Conservation (phyloP, 805 yeast species). For the Candida fluviatilis region DNA sequence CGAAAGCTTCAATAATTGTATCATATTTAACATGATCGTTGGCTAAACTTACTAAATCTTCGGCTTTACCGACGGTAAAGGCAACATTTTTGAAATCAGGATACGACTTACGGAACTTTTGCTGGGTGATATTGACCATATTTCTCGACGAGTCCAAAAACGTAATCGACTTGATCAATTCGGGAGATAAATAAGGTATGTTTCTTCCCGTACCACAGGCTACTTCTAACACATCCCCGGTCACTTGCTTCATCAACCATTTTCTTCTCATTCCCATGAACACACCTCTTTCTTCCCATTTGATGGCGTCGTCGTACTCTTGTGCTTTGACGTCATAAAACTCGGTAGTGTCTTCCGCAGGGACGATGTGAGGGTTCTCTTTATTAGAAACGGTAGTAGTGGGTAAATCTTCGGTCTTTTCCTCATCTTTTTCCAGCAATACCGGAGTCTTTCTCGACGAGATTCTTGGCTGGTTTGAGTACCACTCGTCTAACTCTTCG, state of each 20-base stretch:
- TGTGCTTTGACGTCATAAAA: slow-evolving; percentile 76
- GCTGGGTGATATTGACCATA: slow-evolving; percentile 79
- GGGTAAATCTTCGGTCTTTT: slow-evolving; percentile 8
- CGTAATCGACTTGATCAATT: slow-evolving; percentile 65
- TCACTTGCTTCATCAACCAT: slow-evolving; percentile 72
- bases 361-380: slow-evolving; percentile 46
- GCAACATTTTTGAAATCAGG: slow-evolving; percentile 72
- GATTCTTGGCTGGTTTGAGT: slow-evolving; percentile 27
- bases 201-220: slow-evolving; percentile 97
- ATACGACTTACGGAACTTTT: slow-evolving; percentile 64
- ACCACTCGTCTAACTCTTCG: slow-evolving; percentile 40
- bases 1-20: slow-evolving; percentile 91
- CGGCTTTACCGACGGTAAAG: slow-evolving; percentile 88
- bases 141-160: slow-evolving; percentile 78
- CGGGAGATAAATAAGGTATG: slow-evolving; percentile 64
- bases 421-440: slow-evolving; percentile 13
- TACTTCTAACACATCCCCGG: slow-evolving; percentile 91
- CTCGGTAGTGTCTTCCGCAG: slow-evolving; percentile 75
- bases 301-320: slow-evolving; percentile 76
- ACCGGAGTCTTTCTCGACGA: slow-evolving; percentile 21
- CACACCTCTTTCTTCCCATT: slow-evolving; percentile 64
- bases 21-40: slow-evolving; percentile 62
- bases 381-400: slow-evolving; percentile 29
- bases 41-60: slow-evolving; percentile 64
- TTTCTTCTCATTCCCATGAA: slow-evolving; percentile 63